Evolutionary conservation across 1,284 basidiomycete species (phyloP).

Genomic region (Agroathelia rolfsii): DNA sequence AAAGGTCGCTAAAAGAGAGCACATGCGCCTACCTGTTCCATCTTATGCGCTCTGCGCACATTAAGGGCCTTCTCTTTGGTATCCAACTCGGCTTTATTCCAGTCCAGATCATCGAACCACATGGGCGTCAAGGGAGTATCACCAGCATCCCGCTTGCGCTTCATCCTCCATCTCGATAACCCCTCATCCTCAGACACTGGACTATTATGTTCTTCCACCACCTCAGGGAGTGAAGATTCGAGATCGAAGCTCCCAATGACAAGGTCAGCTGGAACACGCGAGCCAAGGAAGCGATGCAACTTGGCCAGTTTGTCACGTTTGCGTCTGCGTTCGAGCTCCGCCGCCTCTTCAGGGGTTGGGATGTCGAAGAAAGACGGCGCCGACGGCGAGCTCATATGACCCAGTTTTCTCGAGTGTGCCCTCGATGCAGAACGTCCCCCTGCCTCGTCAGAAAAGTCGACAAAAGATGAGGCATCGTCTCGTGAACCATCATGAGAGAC

Average conservation of each 20-base stretch:
- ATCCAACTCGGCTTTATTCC: slow-evolving; percentile 57
- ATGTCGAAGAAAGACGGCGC: slow-evolving; percentile 38
- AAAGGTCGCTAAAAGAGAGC: slow-evolving; percentile 4
- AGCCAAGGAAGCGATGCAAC: slow-evolving; percentile 72
- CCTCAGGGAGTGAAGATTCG: slow-evolving; percentile 20
- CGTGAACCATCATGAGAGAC: neutral
- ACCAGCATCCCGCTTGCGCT: no score
- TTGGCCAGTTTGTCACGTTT: slow-evolving; percentile 69
- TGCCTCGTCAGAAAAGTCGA: slow-evolving; percentile 59
- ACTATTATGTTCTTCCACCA: no score
- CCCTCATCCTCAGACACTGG: no score
- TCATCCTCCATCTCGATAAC: slow-evolving; percentile 6
- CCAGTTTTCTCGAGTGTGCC: slow-evolving; percentile 14
- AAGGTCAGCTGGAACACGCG: slow-evolving; percentile 59
- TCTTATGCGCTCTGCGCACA: slow-evolving; percentile 69
- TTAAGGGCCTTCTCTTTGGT: slow-evolving; percentile 66
- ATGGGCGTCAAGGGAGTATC: slow-evolving; percentile 31
- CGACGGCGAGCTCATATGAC: slow-evolving; percentile 23
- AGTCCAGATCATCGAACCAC: slow-evolving; percentile 48
- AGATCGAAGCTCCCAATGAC: slow-evolving; percentile 54
- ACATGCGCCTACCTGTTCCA: slow-evolving; percentile 58
- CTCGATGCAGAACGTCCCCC: slow-evolving; percentile 13
- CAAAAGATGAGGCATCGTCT: slow-evolving; percentile 39
- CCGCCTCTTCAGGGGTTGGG: slow-evolving; percentile 39
- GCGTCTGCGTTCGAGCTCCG: slow-evolving; percentile 49